Evolutionary conservation across 2,329 filamentous ascomycete genomes (phyloP).

Genomic region (Epichloe coenophiala): DNA sequence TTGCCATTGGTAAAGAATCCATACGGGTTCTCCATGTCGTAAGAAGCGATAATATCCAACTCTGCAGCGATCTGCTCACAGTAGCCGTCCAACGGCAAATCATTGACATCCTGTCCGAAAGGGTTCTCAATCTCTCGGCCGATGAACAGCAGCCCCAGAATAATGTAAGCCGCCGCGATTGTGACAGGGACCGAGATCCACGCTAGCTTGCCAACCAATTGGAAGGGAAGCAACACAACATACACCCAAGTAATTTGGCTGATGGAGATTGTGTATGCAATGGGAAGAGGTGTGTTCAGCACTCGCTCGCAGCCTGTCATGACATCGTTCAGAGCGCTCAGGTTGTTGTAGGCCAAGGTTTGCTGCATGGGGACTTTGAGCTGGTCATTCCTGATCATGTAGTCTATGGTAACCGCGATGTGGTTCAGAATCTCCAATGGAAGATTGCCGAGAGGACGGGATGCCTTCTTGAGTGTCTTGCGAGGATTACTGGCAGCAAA

Average conservation of each 20-base stretch:
- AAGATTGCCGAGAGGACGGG: slow-evolving; percentile 65
- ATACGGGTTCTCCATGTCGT: slow-evolving; percentile 21
- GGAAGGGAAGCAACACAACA: slow-evolving; percentile 68
- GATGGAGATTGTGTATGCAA: slow-evolving; percentile 75
- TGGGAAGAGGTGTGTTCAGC: slow-evolving; percentile 66
- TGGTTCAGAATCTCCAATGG: slow-evolving; percentile 70
- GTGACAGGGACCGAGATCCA: slow-evolving; percentile 73
- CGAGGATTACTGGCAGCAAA: slow-evolving; percentile 69
- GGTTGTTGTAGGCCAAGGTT: slow-evolving; percentile 43
- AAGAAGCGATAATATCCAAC: slow-evolving; percentile 57
- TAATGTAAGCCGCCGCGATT: slow-evolving; percentile 63
- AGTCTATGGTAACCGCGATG: slow-evolving; percentile 52
- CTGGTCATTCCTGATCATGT: slow-evolving; percentile 40
- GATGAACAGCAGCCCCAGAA: slow-evolving; percentile 61
- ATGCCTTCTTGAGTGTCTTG: slow-evolving; percentile 60
- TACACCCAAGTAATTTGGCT: slow-evolving; percentile 81
- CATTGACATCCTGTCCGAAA: slow-evolving; percentile 73
- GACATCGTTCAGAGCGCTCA: slow-evolving; percentile 57
- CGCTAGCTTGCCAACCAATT: slow-evolving; percentile 48
- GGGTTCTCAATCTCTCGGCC: slow-evolving; percentile 77
- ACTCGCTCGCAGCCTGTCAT: slow-evolving; percentile 63
- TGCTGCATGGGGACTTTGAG: slow-evolving; percentile 45
- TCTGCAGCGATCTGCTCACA: slow-evolving; percentile 63
- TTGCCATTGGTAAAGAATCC: slow-evolving; percentile 18
- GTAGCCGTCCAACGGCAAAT: slow-evolving; percentile 62